Conservation (phyloP, 225 moss, liverwort and hornwort genomes). For the Physcomitrellopsis africana region DNA sequence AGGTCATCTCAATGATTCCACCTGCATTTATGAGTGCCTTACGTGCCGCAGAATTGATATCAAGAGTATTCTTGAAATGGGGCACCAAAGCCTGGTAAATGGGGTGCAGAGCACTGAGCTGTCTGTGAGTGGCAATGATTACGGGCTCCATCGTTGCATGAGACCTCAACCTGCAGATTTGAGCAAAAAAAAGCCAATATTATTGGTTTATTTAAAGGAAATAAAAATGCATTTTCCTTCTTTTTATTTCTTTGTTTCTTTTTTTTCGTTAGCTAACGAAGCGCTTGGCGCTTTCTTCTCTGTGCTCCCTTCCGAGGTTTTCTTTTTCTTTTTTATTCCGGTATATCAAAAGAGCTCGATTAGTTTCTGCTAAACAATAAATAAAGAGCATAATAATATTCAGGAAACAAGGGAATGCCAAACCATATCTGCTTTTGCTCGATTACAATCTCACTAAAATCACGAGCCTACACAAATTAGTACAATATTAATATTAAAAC, state of each 20-base stretch:
- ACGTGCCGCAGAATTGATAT: slow-evolving; percentile 69
- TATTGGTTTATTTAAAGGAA: no score
- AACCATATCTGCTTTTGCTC: not conserved
- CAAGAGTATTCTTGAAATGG: slow-evolving; percentile 69
- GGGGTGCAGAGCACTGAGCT: slow-evolving; percentile 68
- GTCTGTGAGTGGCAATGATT: slow-evolving; percentile 66
- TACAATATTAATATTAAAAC: slow-evolving; percentile 6
- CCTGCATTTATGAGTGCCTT: slow-evolving; percentile 70
- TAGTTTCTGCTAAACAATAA: not conserved
- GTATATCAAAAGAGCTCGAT: not conserved
- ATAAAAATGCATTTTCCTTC: no score
- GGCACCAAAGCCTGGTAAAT: slow-evolving; percentile 55
- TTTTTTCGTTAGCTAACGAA: no score
- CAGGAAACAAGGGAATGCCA: not conserved
- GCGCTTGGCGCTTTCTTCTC: no score
- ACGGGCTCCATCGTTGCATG: slow-evolving; percentile 70
- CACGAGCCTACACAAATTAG: slow-evolving; percentile 19
- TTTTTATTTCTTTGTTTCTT: no score
- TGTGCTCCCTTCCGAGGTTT: no score
- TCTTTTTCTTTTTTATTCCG: no score
- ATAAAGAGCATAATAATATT: slow-evolving; percentile 8
- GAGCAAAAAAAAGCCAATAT: not conserved
- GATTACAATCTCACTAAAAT: slow-evolving; percentile 24
- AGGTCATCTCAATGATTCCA: slow-evolving; percentile 75
- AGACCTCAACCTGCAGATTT: slow-evolving; percentile 57